These are phyloP conservation scores for Kwoniella mangroviensis DNA, from an alignment of 768 basidiomycete species.

Conservation along the genomic window DNA sequence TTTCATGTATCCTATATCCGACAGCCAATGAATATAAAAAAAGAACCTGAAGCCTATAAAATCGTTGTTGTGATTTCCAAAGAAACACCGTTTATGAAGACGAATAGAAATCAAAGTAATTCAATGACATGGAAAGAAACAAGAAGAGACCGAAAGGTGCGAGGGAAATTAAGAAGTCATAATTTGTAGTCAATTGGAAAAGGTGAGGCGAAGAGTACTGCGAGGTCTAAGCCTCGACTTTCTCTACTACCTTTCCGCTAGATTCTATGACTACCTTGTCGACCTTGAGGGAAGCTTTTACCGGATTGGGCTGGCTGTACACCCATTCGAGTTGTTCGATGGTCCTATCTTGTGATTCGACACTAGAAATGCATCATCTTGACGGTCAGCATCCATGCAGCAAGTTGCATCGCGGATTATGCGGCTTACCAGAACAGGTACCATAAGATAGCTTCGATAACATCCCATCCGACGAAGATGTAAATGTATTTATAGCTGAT, in stretches of 20 bases:
- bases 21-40: no score
- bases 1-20: no score
- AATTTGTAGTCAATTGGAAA: neutral
- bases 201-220: neutral
- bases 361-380: constrained; percentile 18
- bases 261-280: constrained; percentile 47
- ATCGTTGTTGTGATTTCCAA: no score
- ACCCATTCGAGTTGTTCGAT: constrained; percentile 58
- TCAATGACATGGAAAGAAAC: no score
- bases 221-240: constrained; percentile 9
- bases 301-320: constrained; percentile 55
- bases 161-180: no score
- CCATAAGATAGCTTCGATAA: constrained; percentile 47
- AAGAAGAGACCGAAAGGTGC: no score
- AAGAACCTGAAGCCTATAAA: no score
- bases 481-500: constrained; percentile 35
- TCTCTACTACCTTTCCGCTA: constrained; percentile 28
- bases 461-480: constrained; percentile 50
- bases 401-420: no score
- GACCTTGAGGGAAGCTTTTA: constrained; percentile 50
- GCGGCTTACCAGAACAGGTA: constrained; percentile 26
- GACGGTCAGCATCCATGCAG: no score
- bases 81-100: no score
- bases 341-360: constrained; percentile 55
- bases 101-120: no score